A percentile compares a stretch with the other conserved stretches of the same genome.
These are phyloP conservation scores for Boletus edulis DNA, from an alignment of 768 basidiomycete species.

Conservation along the genomic window DNA sequence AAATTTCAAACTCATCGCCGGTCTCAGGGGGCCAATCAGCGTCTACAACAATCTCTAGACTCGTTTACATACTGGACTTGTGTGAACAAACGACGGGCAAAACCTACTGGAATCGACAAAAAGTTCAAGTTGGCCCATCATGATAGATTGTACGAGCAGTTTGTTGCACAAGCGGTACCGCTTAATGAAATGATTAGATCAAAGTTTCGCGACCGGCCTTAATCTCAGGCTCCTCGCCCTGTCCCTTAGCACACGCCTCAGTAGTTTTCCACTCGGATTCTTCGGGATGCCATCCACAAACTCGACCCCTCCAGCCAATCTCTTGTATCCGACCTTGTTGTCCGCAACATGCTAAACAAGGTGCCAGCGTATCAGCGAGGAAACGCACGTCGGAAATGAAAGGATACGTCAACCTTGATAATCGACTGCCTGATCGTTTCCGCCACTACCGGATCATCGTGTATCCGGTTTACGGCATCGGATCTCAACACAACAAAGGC, in stretches of 20 bases:
- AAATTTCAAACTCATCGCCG: not conserved
- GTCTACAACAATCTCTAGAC: too few relatives aligned
- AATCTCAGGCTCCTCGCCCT: conserved; percentile 35
- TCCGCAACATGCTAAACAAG: conserved; percentile 54
- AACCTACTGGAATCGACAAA: too few relatives aligned
- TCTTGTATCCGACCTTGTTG: conserved; percentile 59
- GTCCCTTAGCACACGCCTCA: conserved; percentile 54
- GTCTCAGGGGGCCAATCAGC: too few relatives aligned
- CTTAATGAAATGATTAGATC: conserved; percentile 1
- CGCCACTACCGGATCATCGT: conserved; percentile 30
- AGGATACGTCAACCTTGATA: conserved; percentile 45
- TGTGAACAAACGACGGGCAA: too few relatives aligned
- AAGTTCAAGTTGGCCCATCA: too few relatives aligned
- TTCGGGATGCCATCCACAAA: conserved; percentile 64
- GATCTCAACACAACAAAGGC: conserved; percentile 61
- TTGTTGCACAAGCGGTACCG: too few relatives aligned
- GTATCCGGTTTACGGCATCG: conserved; percentile 36
- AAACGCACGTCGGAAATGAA: not conserved
- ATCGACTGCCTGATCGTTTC: conserved; percentile 40
- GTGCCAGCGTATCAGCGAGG: not conserved
- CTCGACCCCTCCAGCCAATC: conserved; percentile 58
- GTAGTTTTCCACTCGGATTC: conserved; percentile 70
- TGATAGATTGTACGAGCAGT: too few relatives aligned
- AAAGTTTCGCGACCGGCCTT: conserved; percentile 27
- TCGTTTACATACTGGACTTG: too few relatives aligned